Evolutionary conservation across 2,329 filamentous ascomycete species (phyloP).

Genomic region (Epichloe festucae): DNA sequence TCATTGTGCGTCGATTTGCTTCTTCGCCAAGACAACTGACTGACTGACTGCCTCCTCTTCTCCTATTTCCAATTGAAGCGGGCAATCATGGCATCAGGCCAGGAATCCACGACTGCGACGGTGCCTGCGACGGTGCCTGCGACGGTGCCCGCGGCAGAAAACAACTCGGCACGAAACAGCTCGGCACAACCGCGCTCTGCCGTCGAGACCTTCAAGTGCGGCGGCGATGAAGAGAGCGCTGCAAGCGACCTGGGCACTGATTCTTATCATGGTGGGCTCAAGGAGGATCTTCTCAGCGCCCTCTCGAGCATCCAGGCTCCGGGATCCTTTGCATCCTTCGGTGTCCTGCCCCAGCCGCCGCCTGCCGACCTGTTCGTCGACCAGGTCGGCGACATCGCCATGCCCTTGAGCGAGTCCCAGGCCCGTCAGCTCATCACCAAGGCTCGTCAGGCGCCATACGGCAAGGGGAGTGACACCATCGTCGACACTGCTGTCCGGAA

Average conservation of each 20-base stretch:
- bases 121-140: neutral
- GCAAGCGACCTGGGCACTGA: neutral
- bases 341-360: neutral
- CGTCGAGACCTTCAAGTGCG: neutral
- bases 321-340: constrained; percentile 10
- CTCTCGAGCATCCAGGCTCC: constrained; percentile 6
- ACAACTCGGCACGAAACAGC: neutral
- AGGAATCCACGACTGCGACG: neutral
- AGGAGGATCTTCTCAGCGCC: constrained; percentile 4
- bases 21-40: too few relatives aligned
- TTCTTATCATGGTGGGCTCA: neutral
- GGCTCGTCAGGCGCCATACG: constrained; percentile 9
- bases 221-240: neutral
- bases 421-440: constrained; percentile 13
- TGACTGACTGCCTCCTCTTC: too few relatives aligned
- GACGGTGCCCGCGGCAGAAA: neutral
- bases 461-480: constrained; percentile 25
- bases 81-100: neutral
- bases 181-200: neutral
- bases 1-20: too few relatives aligned
- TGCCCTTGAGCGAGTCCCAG: constrained; percentile 14
- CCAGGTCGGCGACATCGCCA: constrained; percentile 10
- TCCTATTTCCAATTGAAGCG: neutral
- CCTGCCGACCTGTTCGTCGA: constrained; percentile 7
- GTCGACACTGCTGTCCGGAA: constrained; percentile 28